phyloP scores from a whole-genome alignment of 345 rosid genomes.

The Jatropha curcas region DNA sequence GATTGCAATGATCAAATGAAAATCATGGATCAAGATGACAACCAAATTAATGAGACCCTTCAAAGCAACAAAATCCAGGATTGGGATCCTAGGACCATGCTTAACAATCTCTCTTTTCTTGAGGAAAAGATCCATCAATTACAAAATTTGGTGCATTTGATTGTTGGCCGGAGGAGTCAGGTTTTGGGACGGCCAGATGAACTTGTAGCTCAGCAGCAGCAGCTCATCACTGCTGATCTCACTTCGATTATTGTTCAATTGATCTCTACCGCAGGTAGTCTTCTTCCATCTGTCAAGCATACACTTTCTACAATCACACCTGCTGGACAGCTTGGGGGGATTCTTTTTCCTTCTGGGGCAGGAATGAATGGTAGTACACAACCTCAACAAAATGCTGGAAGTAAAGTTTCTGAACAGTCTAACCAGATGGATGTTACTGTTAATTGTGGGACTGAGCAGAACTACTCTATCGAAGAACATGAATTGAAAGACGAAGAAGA shows the following conservation, averaged over 20 bases:
- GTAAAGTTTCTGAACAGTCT: conserved; percentile 39
- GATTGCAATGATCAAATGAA: conserved; percentile 38
- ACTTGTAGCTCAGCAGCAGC: conserved; percentile 70
- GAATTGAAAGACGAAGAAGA: conserved; percentile 93
- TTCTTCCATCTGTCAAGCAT: conserved; percentile 84
- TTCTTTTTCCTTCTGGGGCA: conserved; percentile 42
- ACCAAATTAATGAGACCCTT: conserved; percentile 38
- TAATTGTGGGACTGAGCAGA: conserved; percentile 38
- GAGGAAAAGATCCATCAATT: conserved; percentile 87
- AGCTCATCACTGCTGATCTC: conserved; percentile 79
- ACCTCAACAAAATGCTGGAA: conserved; percentile 40
- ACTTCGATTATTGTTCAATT: conserved; percentile 90
- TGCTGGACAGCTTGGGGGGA: conserved; percentile 54
- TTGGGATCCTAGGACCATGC: conserved; percentile 86
- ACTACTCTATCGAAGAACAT: conserved; percentile 57
- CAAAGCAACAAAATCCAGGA: conserved; percentile 50
- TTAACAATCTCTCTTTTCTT: conserved; percentile 77
- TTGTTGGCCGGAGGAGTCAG: conserved; percentile 57
- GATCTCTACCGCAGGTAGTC: conserved; percentile 93
- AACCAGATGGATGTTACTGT: conserved; percentile 38
- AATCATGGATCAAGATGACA: conserved; percentile 26
- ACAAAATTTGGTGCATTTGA: conserved; percentile 79
- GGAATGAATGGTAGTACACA: conserved; percentile 40
- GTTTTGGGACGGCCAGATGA: conserved; percentile 51
- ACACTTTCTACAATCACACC: conserved; percentile 43